Evolutionary conservation across 208 protist genomes (phyloP).

Genomic region (Trypanosoma cruzi): DNA sequence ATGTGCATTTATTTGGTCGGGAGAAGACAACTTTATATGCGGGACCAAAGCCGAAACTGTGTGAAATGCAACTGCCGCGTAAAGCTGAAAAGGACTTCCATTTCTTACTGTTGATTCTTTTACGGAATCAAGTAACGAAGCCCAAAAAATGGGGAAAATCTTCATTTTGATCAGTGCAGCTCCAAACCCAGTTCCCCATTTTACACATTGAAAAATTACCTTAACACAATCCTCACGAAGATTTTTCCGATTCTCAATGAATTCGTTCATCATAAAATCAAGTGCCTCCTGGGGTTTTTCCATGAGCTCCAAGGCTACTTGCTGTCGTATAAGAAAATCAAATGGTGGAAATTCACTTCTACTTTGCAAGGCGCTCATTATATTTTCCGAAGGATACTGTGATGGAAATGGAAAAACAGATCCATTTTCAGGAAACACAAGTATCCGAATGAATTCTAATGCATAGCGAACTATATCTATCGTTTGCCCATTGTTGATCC

Average conservation of each 20-base stretch:
- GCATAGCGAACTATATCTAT: constrained; percentile 35
- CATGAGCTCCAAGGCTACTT: constrained; percentile 74
- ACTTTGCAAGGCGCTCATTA: constrained; percentile 40
- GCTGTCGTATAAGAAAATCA: constrained; percentile 75
- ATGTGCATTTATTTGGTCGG: constrained; percentile 76
- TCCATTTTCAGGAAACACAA: constrained; percentile 76
- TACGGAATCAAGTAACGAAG: constrained; percentile 67
- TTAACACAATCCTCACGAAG: constrained; percentile 66
- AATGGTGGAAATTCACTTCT: constrained; percentile 40
- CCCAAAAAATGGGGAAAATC: constrained; percentile 78
- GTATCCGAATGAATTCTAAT: constrained; percentile 47
- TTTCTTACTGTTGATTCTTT: constrained; percentile 43
- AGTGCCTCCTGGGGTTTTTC: constrained; percentile 71
- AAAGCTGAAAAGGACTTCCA: constrained; percentile 46
- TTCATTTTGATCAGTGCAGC: constrained; percentile 70
- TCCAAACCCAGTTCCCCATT: constrained; percentile 85
- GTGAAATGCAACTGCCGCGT: constrained; percentile 75
- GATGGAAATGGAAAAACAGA: constrained; percentile 82
- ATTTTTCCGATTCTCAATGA: constrained; percentile 42
- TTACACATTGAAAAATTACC: constrained; percentile 82
- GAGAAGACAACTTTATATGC: constrained; percentile 85
- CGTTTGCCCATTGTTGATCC: constrained; percentile 38
- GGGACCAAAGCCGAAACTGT: constrained; percentile 76
- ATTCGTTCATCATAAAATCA: constrained; percentile 62
- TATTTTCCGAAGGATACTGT: constrained; percentile 40